Conservation (phyloP, 768 basidiomycete genomes). For the Amanita muscaria region DNA sequence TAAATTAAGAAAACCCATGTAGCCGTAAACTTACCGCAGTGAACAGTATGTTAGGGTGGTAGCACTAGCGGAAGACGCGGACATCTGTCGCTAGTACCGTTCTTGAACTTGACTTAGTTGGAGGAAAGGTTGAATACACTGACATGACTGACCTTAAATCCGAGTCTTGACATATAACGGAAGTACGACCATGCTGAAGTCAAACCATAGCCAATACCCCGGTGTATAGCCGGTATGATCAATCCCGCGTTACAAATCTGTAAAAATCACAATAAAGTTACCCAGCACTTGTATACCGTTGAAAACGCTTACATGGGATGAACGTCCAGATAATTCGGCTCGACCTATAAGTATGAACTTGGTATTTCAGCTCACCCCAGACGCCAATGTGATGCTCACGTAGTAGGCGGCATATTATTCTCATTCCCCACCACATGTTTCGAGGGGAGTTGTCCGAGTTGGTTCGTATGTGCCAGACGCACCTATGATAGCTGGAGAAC, state of each 20-base stretch:
- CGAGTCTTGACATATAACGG: constrained; percentile 70
- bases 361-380: constrained; percentile 3
- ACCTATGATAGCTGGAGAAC: constrained; percentile 54
- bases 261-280: background rate
- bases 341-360: constrained; percentile 32
- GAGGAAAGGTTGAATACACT: constrained; percentile 89
- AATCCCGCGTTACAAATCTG: constrained; percentile 91
- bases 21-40: too few relatives aligned
- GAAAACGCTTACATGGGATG: constrained; percentile 55
- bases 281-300: background rate
- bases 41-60: too few relatives aligned
- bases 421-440: constrained; percentile 43
- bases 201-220: constrained; percentile 60
- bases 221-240: constrained; percentile 55
- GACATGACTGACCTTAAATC: constrained; percentile 63
- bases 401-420: constrained; percentile 69
- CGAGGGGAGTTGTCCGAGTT: background rate
- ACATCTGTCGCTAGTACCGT: too few relatives aligned
- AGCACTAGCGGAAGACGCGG: too few relatives aligned
- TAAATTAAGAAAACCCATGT: too few relatives aligned
- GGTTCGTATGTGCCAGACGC: background rate
- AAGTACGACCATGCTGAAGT: constrained; percentile 72
- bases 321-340: constrained; percentile 85
- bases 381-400: too few relatives aligned
- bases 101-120: too few relatives aligned